phyloP scores from a whole-genome alignment of 352 stramenopile genomes.

The Globisporangium acanthophoron region DNA sequence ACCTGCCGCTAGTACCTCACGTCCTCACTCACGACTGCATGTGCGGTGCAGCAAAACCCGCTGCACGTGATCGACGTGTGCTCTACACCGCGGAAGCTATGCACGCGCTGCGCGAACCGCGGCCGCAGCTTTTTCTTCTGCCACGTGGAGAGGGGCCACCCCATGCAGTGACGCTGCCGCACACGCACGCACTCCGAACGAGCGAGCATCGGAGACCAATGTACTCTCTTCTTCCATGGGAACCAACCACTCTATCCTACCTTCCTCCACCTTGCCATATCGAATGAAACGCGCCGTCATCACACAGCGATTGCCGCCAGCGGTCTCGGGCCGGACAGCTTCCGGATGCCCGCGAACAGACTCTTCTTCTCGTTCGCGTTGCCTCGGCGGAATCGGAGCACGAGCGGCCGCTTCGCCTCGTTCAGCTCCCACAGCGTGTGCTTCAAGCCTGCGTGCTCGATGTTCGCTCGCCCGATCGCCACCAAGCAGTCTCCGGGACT shows the following conservation, averaged over 20 bases:
- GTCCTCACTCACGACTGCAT: background rate
- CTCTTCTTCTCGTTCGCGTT: constrained; percentile 74
- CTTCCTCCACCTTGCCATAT: background rate
- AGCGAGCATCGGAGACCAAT: background rate
- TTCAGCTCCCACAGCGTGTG: constrained; percentile 84
- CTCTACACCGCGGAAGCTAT: constrained; percentile 34
- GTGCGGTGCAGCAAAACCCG: constrained; percentile 38
- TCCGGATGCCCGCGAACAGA: constrained; percentile 51
- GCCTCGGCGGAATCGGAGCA: constrained; percentile 74
- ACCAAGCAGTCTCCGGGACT: constrained; percentile 81
- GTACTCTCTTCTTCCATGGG: background rate
- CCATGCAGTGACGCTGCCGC: constrained; percentile 49
- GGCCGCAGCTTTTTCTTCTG: constrained; percentile 55
- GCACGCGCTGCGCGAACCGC: constrained; percentile 28
- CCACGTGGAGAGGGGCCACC: constrained; percentile 68
- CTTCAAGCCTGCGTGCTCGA: constrained; percentile 80
- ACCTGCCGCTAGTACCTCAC: too few relatives aligned
- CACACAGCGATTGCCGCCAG: constrained; percentile 44
- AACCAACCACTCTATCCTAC: background rate
- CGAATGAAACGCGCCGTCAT: background rate
- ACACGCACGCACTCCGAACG: background rate
- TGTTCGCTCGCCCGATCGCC: constrained; percentile 75
- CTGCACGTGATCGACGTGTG: constrained; percentile 72
- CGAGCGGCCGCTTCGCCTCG: constrained; percentile 61
- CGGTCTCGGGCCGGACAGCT: constrained; percentile 21